A percentile compares a stretch with the other conserved stretches of the same genome.
These are phyloP conservation scores for Solanum megistacrolobum DNA, from an alignment of 257 asterid genomes.

Conservation along the genomic window DNA sequence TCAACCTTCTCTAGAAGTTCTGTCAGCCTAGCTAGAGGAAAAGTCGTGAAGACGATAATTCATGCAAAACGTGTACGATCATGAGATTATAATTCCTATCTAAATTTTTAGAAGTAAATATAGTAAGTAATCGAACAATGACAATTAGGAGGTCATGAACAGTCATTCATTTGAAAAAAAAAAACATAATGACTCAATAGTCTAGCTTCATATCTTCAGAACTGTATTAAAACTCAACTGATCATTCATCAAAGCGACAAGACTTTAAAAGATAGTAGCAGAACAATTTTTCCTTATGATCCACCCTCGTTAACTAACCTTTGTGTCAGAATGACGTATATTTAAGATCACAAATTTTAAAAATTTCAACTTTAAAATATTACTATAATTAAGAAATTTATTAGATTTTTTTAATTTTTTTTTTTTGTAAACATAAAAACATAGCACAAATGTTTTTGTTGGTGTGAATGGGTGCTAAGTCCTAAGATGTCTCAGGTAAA, in stretches of 20 bases:
- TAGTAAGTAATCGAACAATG: neutral
- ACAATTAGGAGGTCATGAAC: neutral
- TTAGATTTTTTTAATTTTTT: no score
- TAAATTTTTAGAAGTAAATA: neutral
- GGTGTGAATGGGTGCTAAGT: neutral
- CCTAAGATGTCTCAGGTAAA: constrained; percentile 4
- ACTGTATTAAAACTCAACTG: neutral
- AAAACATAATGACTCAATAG: rapidly evolving
- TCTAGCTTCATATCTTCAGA: no score
- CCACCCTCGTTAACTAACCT: neutral
- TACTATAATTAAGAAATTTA: neutral
- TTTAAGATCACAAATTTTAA: neutral
- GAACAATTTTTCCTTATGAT: rapidly evolving
- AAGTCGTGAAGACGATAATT: no score
- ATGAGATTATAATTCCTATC: neutral
- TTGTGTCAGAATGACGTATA: rapidly evolving
- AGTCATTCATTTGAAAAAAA: no score
- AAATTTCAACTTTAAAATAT: no score
- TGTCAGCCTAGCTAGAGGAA: neutral
- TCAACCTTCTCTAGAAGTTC: no score
- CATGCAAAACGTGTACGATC: neutral
- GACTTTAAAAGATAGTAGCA: rapidly evolving
- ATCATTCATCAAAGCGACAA: neutral
- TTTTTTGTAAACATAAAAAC: neutral
- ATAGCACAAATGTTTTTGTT: neutral